These are phyloP conservation scores for Diaporthe sp. DNA, from an alignment of 2,329 filamentous ascomycete genomes.

Conservation along the genomic window DNA sequence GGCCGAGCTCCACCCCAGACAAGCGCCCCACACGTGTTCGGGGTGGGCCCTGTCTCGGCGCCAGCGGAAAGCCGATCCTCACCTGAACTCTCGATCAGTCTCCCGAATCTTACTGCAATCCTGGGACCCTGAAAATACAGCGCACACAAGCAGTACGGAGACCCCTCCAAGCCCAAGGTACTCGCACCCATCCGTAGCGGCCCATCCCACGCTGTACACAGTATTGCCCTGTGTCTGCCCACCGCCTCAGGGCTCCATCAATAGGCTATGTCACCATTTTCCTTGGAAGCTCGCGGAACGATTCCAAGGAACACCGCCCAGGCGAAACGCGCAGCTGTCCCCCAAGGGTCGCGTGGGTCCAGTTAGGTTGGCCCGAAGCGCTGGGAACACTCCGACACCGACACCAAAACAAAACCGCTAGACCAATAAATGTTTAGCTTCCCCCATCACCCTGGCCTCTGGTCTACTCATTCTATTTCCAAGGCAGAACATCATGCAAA, in stretches of 20 bases:
- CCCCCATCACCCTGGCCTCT: neutral
- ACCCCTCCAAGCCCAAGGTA: neutral
- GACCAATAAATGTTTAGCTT: conserved; percentile 12
- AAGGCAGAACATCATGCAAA: conserved; percentile 29
- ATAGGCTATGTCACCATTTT: conserved; percentile 1
- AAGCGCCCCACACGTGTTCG: conserved; percentile 19
- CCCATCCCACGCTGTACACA: neutral
- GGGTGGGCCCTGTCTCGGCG: conserved; percentile 29
- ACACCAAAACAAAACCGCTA: conserved; percentile 10
- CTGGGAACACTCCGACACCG: conserved; percentile 24
- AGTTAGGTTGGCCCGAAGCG: conserved; percentile 22
- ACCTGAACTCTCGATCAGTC: conserved; percentile 31
- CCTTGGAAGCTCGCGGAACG: conserved; percentile 5
- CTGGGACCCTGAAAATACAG: conserved; percentile 25
- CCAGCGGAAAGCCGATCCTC: conserved; percentile 29
- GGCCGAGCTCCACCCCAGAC: conserved; percentile 23
- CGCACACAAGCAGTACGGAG: conserved; percentile 5
- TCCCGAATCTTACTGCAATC: conserved; percentile 28
- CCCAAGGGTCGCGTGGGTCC: conserved; percentile 10
- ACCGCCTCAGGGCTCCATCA: conserved; percentile 4
- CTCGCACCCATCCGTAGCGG: neutral
- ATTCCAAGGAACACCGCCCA: conserved; percentile 15
- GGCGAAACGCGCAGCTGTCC: conserved; percentile 15
- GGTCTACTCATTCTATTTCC: conserved; percentile 28
- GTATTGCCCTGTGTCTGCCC: conserved; percentile 7